Percentiles rank a stretch among this genome's conserved stretches.
Conservation (phyloP, 169 alveolate genomes). For the Cyclospora cayetanensis region DNA sequence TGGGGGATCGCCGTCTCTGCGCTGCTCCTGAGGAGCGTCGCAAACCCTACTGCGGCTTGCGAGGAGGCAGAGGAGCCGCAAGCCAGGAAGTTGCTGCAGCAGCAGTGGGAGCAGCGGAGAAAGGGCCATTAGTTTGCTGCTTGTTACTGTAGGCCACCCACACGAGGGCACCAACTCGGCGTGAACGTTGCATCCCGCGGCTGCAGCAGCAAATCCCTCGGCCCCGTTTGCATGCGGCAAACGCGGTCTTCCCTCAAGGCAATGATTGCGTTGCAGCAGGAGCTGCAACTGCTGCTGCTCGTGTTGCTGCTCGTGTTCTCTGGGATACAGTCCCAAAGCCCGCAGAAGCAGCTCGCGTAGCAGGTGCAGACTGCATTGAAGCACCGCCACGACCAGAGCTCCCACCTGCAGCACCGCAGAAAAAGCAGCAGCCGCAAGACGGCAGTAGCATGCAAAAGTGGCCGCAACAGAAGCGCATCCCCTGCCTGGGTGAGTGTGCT, state of each 20-base stretch:
- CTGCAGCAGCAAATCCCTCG: conserved; percentile 12
- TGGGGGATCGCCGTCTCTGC: background rate
- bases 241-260: background rate
- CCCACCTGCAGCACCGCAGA: conserved; percentile 31
- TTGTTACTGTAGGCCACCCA: background rate
- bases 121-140: background rate
- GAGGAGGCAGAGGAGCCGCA: background rate
- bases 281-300: conserved; percentile 34
- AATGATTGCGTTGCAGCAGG: background rate
- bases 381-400: conserved; percentile 12
- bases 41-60: background rate
- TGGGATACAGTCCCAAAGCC: background rate
- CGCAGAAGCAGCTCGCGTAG: conserved; percentile 45
- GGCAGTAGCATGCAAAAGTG: conserved; percentile 2
- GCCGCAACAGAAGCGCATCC: conserved; percentile 7
- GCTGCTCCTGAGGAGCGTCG: background rate
- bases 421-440: conserved; percentile 4
- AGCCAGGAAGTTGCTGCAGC: background rate
- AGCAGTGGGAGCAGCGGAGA: background rate
- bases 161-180: background rate
- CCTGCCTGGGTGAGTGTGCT: background rate
- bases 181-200: background rate
- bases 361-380: conserved; percentile 48
- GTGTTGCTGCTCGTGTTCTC: conserved; percentile 12
- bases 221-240: conserved; percentile 40